Evolutionary conservation across 306 rosid genomes (phyloP).

Genomic region (Quillaja saponaria): DNA sequence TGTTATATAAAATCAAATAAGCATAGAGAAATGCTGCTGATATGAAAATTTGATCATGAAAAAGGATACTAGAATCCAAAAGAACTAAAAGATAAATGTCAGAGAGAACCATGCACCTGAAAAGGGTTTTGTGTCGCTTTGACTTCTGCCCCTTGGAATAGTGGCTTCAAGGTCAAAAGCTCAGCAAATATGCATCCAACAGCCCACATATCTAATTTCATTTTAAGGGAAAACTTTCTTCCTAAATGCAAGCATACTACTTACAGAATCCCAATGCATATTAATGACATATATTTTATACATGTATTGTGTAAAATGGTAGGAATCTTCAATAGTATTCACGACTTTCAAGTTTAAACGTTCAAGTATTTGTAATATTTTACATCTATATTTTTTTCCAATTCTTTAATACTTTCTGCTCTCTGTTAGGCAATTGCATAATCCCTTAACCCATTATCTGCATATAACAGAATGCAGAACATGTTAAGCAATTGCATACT

Average conservation of each 20-base stretch:
- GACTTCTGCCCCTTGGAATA: conserved; percentile 97
- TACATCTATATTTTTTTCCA: not conserved
- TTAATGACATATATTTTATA: not conserved
- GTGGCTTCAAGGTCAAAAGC: conserved; percentile 94
- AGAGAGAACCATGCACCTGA: conserved; percentile 58
- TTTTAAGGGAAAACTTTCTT: conserved; percentile 36
- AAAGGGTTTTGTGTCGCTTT: conserved; percentile 84
- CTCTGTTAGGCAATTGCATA: conserved; percentile 16
- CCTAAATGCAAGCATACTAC: not conserved
- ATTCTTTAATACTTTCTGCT: conserved; percentile 21
- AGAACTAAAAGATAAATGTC: conserved; percentile 14
- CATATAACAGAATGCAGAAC: too few species aligned
- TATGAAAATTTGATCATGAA: conserved; percentile 14
- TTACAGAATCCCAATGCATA: not conserved
- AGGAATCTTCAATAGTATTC: conserved; percentile 12
- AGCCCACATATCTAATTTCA: conserved; percentile 90
- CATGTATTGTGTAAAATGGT: conserved; percentile 10
- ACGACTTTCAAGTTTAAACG: conserved; percentile 7
- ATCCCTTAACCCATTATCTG: conserved; percentile 19
- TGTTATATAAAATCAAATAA: conserved; percentile 25
- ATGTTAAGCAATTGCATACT: conserved; percentile 15
- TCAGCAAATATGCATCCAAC: conserved; percentile 99
- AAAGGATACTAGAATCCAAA: conserved; percentile 7
- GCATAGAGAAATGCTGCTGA: conserved; percentile 19
- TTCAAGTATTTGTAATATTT: not conserved